These are phyloP conservation scores for Mycena venus DNA, from an alignment of 768 basidiomycete species.

Conservation along the genomic window DNA sequence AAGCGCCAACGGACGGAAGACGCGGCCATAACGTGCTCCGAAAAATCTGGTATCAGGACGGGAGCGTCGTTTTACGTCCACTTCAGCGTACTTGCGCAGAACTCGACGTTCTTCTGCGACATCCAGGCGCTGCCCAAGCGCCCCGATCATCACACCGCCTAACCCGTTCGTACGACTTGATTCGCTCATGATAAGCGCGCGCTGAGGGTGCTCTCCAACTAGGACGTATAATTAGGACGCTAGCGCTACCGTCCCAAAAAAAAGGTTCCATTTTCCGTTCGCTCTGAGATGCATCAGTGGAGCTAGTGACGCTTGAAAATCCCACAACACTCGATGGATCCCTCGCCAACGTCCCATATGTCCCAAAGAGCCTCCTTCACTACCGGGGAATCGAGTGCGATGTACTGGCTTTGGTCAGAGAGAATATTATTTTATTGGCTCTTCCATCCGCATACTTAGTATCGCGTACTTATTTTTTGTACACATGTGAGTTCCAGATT, in stretches of 20 bases:
- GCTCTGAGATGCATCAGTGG: not conserved
- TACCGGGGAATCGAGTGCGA: not conserved
- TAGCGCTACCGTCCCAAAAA: not conserved
- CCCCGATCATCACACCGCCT: not conserved
- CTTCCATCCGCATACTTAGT: not conserved
- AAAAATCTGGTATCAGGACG: not conserved
- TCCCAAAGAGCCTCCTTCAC: not conserved
- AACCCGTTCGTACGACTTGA: not conserved
- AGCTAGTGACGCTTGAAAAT: not conserved
- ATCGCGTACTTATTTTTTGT: not conserved
- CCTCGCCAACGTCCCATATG: too few species aligned
- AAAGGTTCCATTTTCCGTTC: not conserved
- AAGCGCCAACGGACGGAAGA: not conserved
- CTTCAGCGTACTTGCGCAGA: not conserved
- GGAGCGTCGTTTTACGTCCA: constrained; percentile 1
- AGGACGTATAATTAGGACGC: too few species aligned
- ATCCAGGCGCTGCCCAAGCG: not conserved
- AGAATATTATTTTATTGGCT: not conserved
- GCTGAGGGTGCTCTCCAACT: not conserved
- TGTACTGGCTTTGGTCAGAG: not conserved
- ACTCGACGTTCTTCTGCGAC: constrained; percentile 2
- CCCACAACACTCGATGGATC: not conserved
- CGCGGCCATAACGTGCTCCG: not conserved
- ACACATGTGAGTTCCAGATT: not conserved
- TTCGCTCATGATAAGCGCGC: not conserved